Conservation (phyloP, 2,329 filamentous ascomycete genomes). For the Fusarium miscanthi region DNA sequence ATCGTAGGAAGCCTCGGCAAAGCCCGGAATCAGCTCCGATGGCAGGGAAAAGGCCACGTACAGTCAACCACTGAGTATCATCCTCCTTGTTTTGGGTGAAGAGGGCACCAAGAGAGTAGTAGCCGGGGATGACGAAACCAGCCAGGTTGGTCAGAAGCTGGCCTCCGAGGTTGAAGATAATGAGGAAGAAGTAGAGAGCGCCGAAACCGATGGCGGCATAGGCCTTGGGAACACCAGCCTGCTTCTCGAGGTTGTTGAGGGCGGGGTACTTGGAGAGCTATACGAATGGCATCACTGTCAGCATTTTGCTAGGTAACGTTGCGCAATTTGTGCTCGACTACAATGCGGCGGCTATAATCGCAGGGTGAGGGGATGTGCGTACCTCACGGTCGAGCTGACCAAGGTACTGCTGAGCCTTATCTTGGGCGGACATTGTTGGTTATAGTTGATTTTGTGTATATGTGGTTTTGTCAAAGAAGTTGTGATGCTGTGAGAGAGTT, state of each 20-base stretch:
- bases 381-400: constrained; percentile 87
- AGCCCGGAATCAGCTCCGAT: constrained; percentile 8
- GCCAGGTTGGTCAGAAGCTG: constrained; percentile 89
- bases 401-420: constrained; percentile 80
- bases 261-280: constrained; percentile 88
- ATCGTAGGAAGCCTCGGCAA: background rate
- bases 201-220: constrained; percentile 82
- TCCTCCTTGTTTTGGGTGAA: constrained; percentile 78
- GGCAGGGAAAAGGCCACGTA: constrained; percentile 55
- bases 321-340: constrained; percentile 29
- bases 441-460: constrained; percentile 13
- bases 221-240: constrained; percentile 84
- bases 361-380: constrained; percentile 48
- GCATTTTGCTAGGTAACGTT: constrained; percentile 22
- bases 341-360: constrained; percentile 12
- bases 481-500: constrained; percentile 29
- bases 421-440: constrained; percentile 74
- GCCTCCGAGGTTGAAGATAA: constrained; percentile 91
- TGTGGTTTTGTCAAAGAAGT: constrained; percentile 44
- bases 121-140: constrained; percentile 83
- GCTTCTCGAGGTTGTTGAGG: constrained; percentile 87
- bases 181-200: constrained; percentile 88
- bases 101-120: constrained; percentile 84
- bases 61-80: constrained; percentile 84
- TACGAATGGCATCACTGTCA: constrained; percentile 42